Evolutionary conservation across 345 rosid genomes (phyloP).

Genomic region (Eucalyptus curtisii): DNA sequence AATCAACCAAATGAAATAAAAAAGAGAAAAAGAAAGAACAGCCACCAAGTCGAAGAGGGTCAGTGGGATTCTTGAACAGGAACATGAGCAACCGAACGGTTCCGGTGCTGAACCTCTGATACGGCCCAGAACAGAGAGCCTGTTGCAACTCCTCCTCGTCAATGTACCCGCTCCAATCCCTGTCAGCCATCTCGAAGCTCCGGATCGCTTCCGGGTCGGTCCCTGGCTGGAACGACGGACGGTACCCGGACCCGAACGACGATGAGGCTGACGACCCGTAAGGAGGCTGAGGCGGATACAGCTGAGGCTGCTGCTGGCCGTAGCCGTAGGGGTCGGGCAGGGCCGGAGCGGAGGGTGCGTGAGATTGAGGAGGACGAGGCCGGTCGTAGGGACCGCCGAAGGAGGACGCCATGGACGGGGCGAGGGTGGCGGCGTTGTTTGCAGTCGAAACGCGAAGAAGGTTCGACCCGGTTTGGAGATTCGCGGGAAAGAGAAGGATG

Average conservation of each 20-base stretch:
- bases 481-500: neutral
- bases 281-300: neutral
- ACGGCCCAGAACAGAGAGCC: slow-evolving; percentile 36
- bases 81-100: slow-evolving; percentile 55
- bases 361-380: neutral
- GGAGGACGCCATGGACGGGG: neutral
- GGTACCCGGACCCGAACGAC: neutral
- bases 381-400: neutral
- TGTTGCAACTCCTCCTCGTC: slow-evolving; percentile 53
- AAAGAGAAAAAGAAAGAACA: neutral
- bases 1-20: neutral
- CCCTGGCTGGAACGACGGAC: slow-evolving; percentile 22
- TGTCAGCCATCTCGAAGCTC: slow-evolving; percentile 50
- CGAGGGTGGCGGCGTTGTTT: neutral
- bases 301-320: neutral
- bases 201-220: slow-evolving; percentile 36
- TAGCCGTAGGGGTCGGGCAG: neutral
- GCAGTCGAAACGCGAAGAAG: neutral
- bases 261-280: neutral
- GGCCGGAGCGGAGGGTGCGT: neutral
- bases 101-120: slow-evolving; percentile 27
- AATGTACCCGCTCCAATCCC: slow-evolving; percentile 49
- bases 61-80: slow-evolving; percentile 48
- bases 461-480: neutral
- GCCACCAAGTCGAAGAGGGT: slow-evolving; percentile 33